phyloP scores from a whole-genome alignment of 2,329 filamentous ascomycete genomes.

The Colletotrichum spaethianum region DNA sequence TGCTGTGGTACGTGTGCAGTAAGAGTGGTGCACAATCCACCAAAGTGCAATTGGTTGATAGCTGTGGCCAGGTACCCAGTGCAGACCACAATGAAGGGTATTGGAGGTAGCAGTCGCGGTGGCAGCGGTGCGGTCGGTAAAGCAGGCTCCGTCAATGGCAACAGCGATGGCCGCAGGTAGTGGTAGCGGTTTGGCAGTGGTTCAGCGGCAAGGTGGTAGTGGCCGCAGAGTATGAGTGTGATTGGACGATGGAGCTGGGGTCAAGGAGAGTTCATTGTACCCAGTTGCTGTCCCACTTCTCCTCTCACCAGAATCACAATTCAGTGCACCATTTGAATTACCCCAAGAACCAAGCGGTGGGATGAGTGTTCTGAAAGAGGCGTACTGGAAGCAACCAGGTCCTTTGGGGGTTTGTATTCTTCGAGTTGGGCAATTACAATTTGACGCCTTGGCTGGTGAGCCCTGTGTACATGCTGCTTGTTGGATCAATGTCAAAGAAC shows the following conservation, averaged over 20 bases:
- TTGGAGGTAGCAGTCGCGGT: background rate
- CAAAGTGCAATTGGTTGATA: background rate
- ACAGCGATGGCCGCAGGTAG: background rate
- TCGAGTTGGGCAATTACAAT: background rate
- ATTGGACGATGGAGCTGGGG: constrained; percentile 1
- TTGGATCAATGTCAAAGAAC: too few species aligned
- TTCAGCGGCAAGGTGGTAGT: background rate
- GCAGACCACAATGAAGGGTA: background rate
- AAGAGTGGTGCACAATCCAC: background rate
- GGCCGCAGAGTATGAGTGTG: background rate
- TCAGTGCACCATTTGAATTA: background rate
- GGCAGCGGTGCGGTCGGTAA: background rate
- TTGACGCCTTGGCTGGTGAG: background rate
- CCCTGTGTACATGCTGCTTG: background rate
- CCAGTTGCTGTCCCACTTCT: background rate
- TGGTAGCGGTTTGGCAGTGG: background rate
- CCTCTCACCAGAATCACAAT: background rate
- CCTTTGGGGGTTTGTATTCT: background rate
- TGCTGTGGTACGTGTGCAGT: background rate
- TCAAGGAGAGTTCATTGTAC: background rate
- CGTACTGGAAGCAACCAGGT: too few species aligned
- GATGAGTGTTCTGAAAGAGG: background rate
- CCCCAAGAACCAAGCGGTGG: background rate
- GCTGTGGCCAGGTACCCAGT: background rate
- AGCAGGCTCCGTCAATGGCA: background rate